Conservation (phyloP, 176 grass and related monocot species). For the Tuctoria greenei region DNA sequence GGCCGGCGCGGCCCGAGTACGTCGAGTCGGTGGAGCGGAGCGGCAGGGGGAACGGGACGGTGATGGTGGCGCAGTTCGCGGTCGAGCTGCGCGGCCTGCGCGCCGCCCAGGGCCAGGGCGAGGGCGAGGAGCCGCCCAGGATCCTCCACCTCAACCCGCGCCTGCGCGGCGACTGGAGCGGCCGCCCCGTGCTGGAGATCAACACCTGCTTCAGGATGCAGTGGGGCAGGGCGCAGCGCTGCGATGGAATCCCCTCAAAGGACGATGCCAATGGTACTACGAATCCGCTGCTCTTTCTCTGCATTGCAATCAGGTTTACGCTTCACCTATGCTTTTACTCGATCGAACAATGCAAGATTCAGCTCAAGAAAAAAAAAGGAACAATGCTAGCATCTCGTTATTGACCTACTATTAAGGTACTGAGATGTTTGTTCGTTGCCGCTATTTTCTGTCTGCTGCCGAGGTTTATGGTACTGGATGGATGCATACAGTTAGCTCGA, state of each 20-base stretch:
- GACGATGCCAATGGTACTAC: slow-evolving; percentile 70
- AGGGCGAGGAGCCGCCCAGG: slow-evolving; percentile 83
- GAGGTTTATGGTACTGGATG: neutral
- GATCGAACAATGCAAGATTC: too few relatives aligned
- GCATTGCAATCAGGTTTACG: neutral
- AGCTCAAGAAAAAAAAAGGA: too few relatives aligned
- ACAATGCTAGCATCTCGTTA: too few relatives aligned
- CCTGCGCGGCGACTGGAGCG: slow-evolving; percentile 79
- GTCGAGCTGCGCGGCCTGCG: slow-evolving; percentile 75
- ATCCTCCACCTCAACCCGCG: slow-evolving; percentile 92
- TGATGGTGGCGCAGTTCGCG: slow-evolving; percentile 90
- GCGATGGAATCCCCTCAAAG: slow-evolving; percentile 49
- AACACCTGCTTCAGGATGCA: slow-evolving; percentile 94
- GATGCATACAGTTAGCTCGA: neutral
- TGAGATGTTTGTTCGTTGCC: neutral
- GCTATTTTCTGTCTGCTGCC: neutral
- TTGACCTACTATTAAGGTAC: neutral
- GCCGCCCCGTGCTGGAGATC: slow-evolving; percentile 71
- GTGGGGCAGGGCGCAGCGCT: slow-evolving; percentile 88
- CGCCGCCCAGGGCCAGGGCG: too few relatives aligned
- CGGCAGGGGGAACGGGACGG: slow-evolving; percentile 56
- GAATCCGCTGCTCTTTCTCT: neutral
- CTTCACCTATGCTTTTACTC: too few relatives aligned
- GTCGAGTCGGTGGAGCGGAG: slow-evolving; percentile 57
- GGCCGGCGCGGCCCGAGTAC: slow-evolving; percentile 52